Percentiles rank a stretch among this genome's conserved stretches.
These are phyloP conservation scores for Cryomyces minteri DNA, from an alignment of 495 filamentous ascomycete genomes.

Conservation along the genomic window DNA sequence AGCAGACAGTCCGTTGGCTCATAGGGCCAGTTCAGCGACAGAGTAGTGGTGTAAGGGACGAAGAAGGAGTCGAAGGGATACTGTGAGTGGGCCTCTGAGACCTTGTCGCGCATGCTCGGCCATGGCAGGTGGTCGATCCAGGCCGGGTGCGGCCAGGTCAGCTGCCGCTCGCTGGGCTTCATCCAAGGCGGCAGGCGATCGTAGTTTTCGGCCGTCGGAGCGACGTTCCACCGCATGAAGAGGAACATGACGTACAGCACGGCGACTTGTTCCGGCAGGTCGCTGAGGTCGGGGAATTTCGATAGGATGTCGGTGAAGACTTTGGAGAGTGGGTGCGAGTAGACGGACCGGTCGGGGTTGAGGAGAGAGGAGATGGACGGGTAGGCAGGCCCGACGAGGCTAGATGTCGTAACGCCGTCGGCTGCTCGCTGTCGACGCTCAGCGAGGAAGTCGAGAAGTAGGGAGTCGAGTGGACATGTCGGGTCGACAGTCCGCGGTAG, in stretches of 20 bases:
- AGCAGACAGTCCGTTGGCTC: conserved; percentile 28
- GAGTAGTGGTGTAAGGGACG: conserved; percentile 53
- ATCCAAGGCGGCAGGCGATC: conserved; percentile 50
- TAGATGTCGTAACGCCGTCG: conserved; percentile 36
- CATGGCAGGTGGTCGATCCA: conserved; percentile 71
- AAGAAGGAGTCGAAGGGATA: conserved; percentile 60
- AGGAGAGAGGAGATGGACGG: conserved; percentile 59
- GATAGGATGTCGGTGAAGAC: conserved; percentile 67
- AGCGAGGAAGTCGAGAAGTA: conserved; percentile 62
- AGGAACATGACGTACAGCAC: conserved; percentile 72
- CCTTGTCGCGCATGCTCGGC: conserved; percentile 47
- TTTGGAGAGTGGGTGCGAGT: conserved; percentile 58
- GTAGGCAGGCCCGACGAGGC: conserved; percentile 53
- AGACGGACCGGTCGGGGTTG: conserved; percentile 38
- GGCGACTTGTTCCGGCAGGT: conserved; percentile 57
- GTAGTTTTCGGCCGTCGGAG: conserved; percentile 55
- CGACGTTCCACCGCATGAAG: conserved; percentile 66
- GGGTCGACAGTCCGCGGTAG: conserved; percentile 41
- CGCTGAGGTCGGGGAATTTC: conserved; percentile 49
- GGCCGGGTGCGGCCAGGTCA: conserved; percentile 42
- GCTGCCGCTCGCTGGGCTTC: conserved; percentile 40
- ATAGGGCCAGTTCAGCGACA: conserved; percentile 64
- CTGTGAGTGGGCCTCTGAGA: conserved; percentile 29
- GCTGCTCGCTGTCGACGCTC: conserved; percentile 43
- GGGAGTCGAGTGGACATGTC: conserved; percentile 52